Evolutionary conservation across 495 filamentous ascomycete genomes (phyloP), one percentile per base, ranked within the genome.

Genomic region (Glarea lozoyensis): DNA sequence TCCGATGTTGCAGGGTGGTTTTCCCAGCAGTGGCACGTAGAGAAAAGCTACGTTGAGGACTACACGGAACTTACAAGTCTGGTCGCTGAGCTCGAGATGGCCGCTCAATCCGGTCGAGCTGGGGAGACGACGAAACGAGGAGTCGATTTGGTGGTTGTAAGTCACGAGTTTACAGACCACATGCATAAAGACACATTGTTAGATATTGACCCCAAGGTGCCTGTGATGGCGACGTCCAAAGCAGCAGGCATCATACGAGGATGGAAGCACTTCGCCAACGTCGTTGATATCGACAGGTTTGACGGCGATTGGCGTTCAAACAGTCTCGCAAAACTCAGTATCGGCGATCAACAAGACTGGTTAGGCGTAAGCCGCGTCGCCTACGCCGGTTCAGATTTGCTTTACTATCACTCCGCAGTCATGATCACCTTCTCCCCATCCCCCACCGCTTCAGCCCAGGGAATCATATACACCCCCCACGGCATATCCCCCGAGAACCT

Each of bases 161-260:
- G 55, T 20, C 72, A 77, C 49, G 73, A 79, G 52, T 78, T 77
- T 40, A 75, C 72, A 6, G 72, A 78, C 53, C 75, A 78, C 55
- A 76, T 70, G 51, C 73, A 78, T 45, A 57, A 66, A 42, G 55
- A 62, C 6, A 78, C 73, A 19, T 61, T 78, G 9, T 51, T 67
- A 33, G 62, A 74, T 39, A 49, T 77, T 10, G 45, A 65, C n/a
- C 35, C 54, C 5, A 45, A 59, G 27, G 64, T 69, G 5, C 73
- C 73, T 0, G 58, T 75, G 2, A 65, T 75, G 37, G 72, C 72
- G 17, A 64, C 69, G 4, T 50, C 63, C 33, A 58, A 66, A 50
- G 72, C 72, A 2, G 69, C 65, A 1, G 48, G 49, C 18, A 52
- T 72, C 10, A 71, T 78, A 23, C 40, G 48, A 9, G 60, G 64